These are phyloP conservation scores for Phaeophleospora eucalypticola DNA, from an alignment of 2,329 filamentous ascomycete genomes.

Conservation along the genomic window DNA sequence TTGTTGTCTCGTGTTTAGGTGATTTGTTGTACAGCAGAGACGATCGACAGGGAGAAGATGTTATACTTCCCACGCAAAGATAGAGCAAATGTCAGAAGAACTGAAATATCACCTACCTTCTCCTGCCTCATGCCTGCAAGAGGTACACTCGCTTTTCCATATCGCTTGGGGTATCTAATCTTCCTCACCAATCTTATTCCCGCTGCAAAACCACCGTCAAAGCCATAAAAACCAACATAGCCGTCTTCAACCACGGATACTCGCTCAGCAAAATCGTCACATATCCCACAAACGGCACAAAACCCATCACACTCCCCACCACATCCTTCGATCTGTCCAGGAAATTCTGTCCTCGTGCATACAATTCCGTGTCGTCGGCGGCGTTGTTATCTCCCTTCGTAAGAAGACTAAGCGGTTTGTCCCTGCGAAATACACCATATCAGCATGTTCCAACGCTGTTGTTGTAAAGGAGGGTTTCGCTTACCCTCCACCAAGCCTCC, in stretches of 20 bases:
- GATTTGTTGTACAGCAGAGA: too few species aligned
- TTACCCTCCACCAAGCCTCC: slow-evolving; percentile 60
- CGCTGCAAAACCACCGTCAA: slow-evolving; percentile 86
- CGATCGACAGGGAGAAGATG: too few species aligned
- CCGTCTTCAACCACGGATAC: slow-evolving; percentile 95
- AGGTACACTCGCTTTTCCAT: too few species aligned
- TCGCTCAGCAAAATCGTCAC: slow-evolving; percentile 94
- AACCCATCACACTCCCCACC: slow-evolving; percentile 86
- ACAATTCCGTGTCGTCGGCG: slow-evolving; percentile 87
- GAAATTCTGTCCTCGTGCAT: slow-evolving; percentile 81
- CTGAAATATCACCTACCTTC: too few species aligned
- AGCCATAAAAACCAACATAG: slow-evolving; percentile 91
- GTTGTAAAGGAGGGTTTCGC: slow-evolving; percentile 21
- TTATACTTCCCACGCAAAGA: too few species aligned
- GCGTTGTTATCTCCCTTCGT: slow-evolving; percentile 98
- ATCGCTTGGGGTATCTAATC: background rate
- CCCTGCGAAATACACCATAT: slow-evolving; percentile 29
- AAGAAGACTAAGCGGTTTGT: slow-evolving; percentile 61
- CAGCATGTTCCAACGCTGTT: background rate
- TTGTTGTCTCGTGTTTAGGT: too few species aligned
- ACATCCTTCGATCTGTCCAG: slow-evolving; percentile 76
- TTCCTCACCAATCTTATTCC: slow-evolving; percentile 53
- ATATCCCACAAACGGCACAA: slow-evolving; percentile 92
- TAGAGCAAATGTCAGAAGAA: too few species aligned
- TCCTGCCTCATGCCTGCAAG: too few species aligned